Evolutionary conservation across 2,329 filamentous ascomycete genomes (phyloP), one percentile per base, ranked within the genome.

Genomic region (Xylaria polymorpha): DNA sequence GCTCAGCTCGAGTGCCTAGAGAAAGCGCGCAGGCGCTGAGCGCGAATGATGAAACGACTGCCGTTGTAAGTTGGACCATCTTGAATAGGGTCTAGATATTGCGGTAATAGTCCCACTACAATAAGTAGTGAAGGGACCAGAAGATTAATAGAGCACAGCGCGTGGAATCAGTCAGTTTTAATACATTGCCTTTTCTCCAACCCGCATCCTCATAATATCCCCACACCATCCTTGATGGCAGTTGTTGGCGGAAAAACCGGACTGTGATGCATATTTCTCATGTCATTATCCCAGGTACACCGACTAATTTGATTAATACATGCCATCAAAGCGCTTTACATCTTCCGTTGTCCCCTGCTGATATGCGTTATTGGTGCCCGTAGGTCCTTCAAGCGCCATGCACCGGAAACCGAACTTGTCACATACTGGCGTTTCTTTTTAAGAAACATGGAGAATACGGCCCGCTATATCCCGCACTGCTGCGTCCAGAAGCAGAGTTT

Each of bases 11-110:
- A 46, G 43, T 32, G 22, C 32, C 32, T 32, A 58, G 4, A 44
- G 64, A 51, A 53, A 58, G 48, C 25, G 66, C 65, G 1, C 61
- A 69, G 15, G 64, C 61, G 43, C 65, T n/a, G 8, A 70, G 62
- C 51, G 65, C 68, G 41, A 72, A 63, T 4, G 58, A 63, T 2
- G 65, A 68, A 37, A 69, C 22, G 4, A 61, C 12, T 25, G 61
- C 53, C 4, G 62, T 14, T 41, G 39, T 39, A 22, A 70, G 15
- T 9, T 37, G 29, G 10, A 57, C 67, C 70, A 71, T 71, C 7
- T 37, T 67, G 62, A 64, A 64, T 4, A 0, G 18, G 18, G 18
- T 43, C 4, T 20, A 46, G 44, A 6, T 25, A 35, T n/a, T 48
- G 20, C 5, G 8, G 4, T 18, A 22, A 6, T 25, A 10, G 6